Evolutionary conservation across 2,329 filamentous ascomycete species (phyloP), one percentile per base, ranked within the genome.

Genomic region (Coccinonectria pachysandricola): DNA sequence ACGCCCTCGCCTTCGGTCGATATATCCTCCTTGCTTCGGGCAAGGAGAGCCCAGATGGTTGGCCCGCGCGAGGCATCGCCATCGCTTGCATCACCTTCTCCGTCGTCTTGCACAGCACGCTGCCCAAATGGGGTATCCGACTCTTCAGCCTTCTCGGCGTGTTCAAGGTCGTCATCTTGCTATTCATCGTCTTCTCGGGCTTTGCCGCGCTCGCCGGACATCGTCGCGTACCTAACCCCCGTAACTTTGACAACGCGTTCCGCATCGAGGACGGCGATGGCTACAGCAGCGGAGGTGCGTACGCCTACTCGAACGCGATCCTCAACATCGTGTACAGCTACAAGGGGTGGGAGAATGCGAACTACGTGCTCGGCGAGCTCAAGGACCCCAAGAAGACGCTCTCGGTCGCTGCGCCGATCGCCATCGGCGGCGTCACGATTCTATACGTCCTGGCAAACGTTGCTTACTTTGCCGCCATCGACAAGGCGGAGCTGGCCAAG

Each of bases 391-490:
- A 56, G 15, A 63, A 60, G 39, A 75, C 71, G 0, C 57, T 75
- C 5, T 45, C 60, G 2, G 54, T 73, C 26, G 71, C 71, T 1
- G 71, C 69, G 0, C 72, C 71, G 0, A 44, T 76, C 0, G 73
- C 71, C 3, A 59, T 77, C 4, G 68, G 64, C 2, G 64, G 62
- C 5, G 70, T 72, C 5, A 74, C 71, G 0, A 57, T 74, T 2
- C 59, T 77, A 0, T 79, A 79, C 41, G 56, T 78, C 8, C 59
- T 78, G 7, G 72, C 71, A 24, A 78, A 79, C 38, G 64, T 79
- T 2, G 71, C 74, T 2, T 79, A 78, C 52, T 78, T 78, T 33
- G 66, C 73, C 0, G 73, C 72, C 0, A 71, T 76, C 8, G 62
- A 69, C 2, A 75, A 74, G 38, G 49, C 58, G 2, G 66, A 75